phyloP scores from a whole-genome alignment of 1,284 basidiomycete species.

The Ustilago xerochloae region DNA sequence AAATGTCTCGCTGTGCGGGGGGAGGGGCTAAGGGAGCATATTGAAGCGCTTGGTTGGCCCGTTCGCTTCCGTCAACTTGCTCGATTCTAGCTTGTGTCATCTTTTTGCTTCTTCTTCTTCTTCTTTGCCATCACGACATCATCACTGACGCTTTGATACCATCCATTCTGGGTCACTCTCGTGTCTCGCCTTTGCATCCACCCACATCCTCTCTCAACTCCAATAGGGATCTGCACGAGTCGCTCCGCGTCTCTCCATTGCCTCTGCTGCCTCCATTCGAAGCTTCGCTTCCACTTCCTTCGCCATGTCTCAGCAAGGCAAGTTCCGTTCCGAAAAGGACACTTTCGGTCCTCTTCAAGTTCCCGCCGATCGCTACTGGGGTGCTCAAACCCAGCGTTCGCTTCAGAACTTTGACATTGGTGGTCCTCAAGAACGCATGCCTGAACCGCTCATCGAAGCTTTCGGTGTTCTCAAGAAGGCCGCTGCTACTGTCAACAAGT shows the following conservation, averaged over 20 bases:
- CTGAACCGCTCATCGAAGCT: conserved; percentile 93
- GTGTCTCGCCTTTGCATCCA: neutral
- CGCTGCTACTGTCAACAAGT: conserved; percentile 88
- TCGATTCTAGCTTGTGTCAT: no score
- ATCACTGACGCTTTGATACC: neutral
- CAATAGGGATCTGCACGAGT: conserved; percentile 30
- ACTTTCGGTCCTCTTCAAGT: conserved; percentile 94
- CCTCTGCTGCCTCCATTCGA: conserved; percentile 30
- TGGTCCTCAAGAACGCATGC: conserved; percentile 90
- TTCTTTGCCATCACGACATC: conserved; percentile 8
- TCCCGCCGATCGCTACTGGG: conserved; percentile 95
- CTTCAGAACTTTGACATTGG: conserved; percentile 99
- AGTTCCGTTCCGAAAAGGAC: conserved; percentile 71
- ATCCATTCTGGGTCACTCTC: neutral
- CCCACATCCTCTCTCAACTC: neutral
- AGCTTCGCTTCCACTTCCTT: conserved; percentile 41
- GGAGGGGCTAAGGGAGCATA: neutral
- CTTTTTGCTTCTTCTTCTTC: neutral
- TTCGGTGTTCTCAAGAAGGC: conserved; percentile 99
- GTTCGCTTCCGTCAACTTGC: conserved; percentile 15
- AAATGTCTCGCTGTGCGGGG: neutral
- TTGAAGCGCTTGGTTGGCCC: conserved; percentile 15
- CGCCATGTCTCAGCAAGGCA: conserved; percentile 46
- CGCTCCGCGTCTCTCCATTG: conserved; percentile 35
- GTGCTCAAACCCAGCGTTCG: conserved; percentile 97